Base-by-base conservation (phyloP, 2,329 filamentous ascomycete species). In the Cladophialophora chaetospira region DNA sequence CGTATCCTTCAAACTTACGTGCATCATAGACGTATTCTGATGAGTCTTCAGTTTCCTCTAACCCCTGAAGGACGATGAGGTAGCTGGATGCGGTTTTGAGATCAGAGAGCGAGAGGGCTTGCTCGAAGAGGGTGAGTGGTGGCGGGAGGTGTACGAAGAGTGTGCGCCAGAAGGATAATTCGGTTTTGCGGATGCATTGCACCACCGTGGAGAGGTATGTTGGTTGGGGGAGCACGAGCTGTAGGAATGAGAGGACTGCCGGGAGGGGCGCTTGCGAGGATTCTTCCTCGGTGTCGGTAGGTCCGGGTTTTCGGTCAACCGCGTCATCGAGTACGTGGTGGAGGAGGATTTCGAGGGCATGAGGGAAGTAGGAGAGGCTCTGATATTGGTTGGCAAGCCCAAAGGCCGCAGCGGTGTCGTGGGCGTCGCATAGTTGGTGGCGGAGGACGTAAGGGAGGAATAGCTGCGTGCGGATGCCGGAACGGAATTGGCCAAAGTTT, bases 31-130 rank as follows among this genome's bases (percentile, higher is more conserved):
- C 58, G 17, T 40, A 40, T 4, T 61, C 66, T 9, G 64, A 70
- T 15, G 75, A 71, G 38, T 72, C 69, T 53, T 45, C 40, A 19
- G 77, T 75, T 21, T 82, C 80, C 57, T 85, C 82, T 60, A 88
- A 81, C 0, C 91, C 95, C 69, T 99, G 93, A 31, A 99, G 78
- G 31, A 99, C 89, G 15, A 99, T 84, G n/a, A 99, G 81, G 71
- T 97, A 99, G 0, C 95, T 94, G 8, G 92, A 93, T 1, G 94
- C 95, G 4, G 94, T 99, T 73, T 97, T 97, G 47, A 99, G 78
- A 3, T 88, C 89, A 2, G 90, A 91, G 54, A 89, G 84, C 63
- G 88, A 85, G 8, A 99, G 77, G 3, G 91, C 93, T 71, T 96
- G 90, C 71, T 99, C 93, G 66, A 99, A 99, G 0, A 99, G 81